Percentiles rank a stretch among this genome's conserved stretches.
Conservation (phyloP, 257 asterid species). For the Linderniella brevidens region DNA sequence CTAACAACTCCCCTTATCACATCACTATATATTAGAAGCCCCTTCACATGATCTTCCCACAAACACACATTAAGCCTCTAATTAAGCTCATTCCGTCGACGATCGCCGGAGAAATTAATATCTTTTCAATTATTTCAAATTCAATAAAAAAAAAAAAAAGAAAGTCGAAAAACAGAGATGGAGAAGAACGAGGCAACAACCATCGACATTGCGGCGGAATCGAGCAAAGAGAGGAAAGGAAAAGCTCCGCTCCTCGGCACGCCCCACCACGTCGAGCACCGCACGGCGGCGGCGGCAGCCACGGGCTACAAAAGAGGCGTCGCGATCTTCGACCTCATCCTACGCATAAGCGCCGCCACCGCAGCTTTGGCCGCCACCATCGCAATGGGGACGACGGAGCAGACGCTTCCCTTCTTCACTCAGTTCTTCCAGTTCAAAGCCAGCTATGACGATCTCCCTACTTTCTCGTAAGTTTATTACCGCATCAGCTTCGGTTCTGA, state of each 20-base stretch:
- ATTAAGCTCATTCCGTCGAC: no score
- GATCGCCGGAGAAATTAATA: no score
- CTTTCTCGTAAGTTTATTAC: constrained; percentile 43
- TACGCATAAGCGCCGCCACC: constrained; percentile 41
- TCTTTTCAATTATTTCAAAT: no score
- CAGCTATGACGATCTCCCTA: constrained; percentile 63
- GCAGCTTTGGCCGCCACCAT: constrained; percentile 55
- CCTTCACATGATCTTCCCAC: no score
- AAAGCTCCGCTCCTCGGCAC: background rate
- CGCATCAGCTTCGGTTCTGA: background rate
- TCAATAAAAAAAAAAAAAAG: no score
- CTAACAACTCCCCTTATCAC: no score
- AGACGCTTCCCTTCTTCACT: constrained; percentile 78
- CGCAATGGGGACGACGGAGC: constrained; percentile 61
- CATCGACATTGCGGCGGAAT: background rate
- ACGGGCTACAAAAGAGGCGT: constrained; percentile 34
- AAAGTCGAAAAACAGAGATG: background rate
- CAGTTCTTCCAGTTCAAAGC: constrained; percentile 92
- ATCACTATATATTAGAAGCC: no score
- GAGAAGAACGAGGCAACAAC: background rate
- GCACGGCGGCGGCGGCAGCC: constrained; percentile 10
- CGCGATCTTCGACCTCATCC: constrained; percentile 58
- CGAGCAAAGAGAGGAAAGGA: background rate
- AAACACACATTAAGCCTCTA: no score
- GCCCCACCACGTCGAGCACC: background rate